Percentiles rank a stretch among this genome's conserved stretches.
Conservation (phyloP, 2,329 filamentous ascomycete species). For the Aschersonia sp. region DNA sequence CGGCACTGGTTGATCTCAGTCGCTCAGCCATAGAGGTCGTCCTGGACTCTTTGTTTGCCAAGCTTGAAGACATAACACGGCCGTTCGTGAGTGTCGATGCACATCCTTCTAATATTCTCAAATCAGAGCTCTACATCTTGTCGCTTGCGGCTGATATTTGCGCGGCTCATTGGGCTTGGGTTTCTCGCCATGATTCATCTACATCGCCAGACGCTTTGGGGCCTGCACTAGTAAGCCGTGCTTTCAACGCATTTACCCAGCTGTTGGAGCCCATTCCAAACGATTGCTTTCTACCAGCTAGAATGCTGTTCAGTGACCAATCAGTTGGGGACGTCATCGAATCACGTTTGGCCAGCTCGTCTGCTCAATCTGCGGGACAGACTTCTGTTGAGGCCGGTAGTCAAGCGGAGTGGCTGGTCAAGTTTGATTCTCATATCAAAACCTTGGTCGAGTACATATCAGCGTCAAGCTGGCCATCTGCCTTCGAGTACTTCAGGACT, state of each 20-base stretch:
- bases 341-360: slow-evolving; percentile 11
- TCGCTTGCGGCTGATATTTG: slow-evolving; percentile 52
- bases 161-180: slow-evolving; percentile 38
- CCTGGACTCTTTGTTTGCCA: slow-evolving; percentile 38
- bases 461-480: slow-evolving; percentile 46
- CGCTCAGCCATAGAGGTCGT: slow-evolving; percentile 36
- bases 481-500: slow-evolving; percentile 43
- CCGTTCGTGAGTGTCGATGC: slow-evolving; percentile 35
- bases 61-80: slow-evolving; percentile 43
- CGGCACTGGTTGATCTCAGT: slow-evolving; percentile 47
- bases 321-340: slow-evolving; percentile 21
- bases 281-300: slow-evolving; percentile 38
- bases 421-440: slow-evolving; percentile 41
- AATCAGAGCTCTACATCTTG: slow-evolving; percentile 52
- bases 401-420: slow-evolving; percentile 20
- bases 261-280: slow-evolving; percentile 47
- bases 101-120: slow-evolving; percentile 45
- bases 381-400: slow-evolving; percentile 9
- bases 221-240: slow-evolving; percentile 34
- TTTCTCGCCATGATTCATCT: slow-evolving; percentile 6
- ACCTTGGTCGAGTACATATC: slow-evolving; percentile 48
- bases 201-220: slow-evolving; percentile 28
- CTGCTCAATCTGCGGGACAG: slow-evolving; percentile 7
- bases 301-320: slow-evolving; percentile 40
- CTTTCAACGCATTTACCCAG: slow-evolving; percentile 40